Percentiles rank a stretch among this genome's conserved stretches.
phyloP scores from a whole-genome alignment of 495 filamentous ascomycete genomes.

The Aspergillus leporis region DNA sequence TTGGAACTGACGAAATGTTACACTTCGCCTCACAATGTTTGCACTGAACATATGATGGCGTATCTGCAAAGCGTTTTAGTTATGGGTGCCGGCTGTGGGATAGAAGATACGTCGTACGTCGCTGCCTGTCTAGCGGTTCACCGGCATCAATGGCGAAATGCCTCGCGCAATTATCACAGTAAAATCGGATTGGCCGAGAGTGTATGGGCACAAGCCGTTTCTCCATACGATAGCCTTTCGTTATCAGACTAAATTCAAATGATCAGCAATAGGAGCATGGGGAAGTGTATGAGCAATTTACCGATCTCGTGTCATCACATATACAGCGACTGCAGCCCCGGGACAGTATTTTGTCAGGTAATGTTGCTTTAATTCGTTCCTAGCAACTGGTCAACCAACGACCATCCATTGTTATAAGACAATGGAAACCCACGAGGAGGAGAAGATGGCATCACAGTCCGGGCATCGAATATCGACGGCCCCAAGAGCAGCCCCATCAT shows the following conservation, averaged over 20 bases:
- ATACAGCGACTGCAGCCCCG: conserved; percentile 29
- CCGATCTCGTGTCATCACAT: conserved; percentile 37
- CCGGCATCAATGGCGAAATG: conserved; percentile 23
- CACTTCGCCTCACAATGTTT: conserved; percentile 28
- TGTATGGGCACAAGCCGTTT: conserved; percentile 30
- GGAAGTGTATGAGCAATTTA: conserved; percentile 5
- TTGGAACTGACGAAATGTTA: conserved; percentile 24
- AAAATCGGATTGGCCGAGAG: conserved; percentile 26
- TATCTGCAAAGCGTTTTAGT: conserved; percentile 19
- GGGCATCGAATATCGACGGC: conserved; percentile 28
- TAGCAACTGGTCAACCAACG: conserved; percentile 9
- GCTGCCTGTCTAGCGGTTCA: conserved; percentile 19
- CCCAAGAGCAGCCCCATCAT: conserved; percentile 24
- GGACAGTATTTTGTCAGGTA: conserved; percentile 31
- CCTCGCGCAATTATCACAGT: conserved; percentile 27
- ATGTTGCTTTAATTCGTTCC: conserved; percentile 30
- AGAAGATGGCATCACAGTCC: conserved; percentile 34
- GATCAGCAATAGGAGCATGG: conserved; percentile 1
- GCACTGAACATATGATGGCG: conserved; percentile 20
- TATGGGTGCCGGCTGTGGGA: background rate
- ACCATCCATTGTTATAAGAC: background rate
- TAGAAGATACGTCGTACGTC: conserved; percentile 10
- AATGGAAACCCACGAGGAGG: conserved; percentile 22
- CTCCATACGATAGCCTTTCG: conserved; percentile 36
- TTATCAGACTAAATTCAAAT: conserved; percentile 25